These are phyloP conservation scores for Zygnema circumcarinatum DNA, from an alignment of 139 green algal genomes.

Conservation along the genomic window DNA sequence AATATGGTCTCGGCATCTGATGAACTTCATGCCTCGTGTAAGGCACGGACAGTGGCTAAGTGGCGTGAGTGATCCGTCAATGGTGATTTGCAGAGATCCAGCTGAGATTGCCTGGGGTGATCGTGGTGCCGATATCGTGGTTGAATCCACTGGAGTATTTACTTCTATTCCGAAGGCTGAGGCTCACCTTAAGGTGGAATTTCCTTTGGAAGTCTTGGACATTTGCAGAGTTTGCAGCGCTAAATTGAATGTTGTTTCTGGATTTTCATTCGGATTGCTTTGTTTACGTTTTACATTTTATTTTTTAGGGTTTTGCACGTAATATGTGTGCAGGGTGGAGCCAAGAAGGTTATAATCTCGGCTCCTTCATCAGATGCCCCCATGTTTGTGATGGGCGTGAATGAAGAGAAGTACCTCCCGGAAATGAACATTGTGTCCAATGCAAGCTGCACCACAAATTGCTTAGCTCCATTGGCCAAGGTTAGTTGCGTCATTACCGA, in stretches of 20 bases:
- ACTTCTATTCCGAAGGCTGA: conserved; percentile 42
- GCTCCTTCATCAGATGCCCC: conserved; percentile 87
- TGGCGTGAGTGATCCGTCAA: neutral
- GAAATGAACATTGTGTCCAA: conserved; percentile 67
- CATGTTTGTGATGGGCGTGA: conserved; percentile 83
- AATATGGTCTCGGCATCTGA: too few relatives aligned
- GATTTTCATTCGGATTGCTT: neutral
- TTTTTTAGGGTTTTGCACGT: neutral
- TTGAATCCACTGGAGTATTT: conserved; percentile 88
- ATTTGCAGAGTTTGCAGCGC: neutral
- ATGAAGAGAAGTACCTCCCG: conserved; percentile 65
- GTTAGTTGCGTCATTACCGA: too few relatives aligned
- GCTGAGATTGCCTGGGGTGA: conserved; percentile 87
- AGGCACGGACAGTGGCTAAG: too few relatives aligned
- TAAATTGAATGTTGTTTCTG: neutral
- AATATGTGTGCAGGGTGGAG: conserved; percentile 68
- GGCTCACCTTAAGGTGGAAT: conserved; percentile 52
- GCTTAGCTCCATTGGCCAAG: conserved; percentile 70
- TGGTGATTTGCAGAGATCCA: conserved; percentile 68
- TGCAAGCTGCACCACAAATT: conserved; percentile 72
- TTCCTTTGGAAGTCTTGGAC: neutral
- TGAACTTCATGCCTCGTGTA: too few relatives aligned
- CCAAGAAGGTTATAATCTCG: conserved; percentile 97
- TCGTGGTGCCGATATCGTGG: conserved; percentile 83
- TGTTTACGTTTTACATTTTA: neutral